Evolutionary conservation across 2,329 filamentous ascomycete species (phyloP), one percentile per base, ranked within the genome.

Genomic region (Amauroascus verrucosus): DNA sequence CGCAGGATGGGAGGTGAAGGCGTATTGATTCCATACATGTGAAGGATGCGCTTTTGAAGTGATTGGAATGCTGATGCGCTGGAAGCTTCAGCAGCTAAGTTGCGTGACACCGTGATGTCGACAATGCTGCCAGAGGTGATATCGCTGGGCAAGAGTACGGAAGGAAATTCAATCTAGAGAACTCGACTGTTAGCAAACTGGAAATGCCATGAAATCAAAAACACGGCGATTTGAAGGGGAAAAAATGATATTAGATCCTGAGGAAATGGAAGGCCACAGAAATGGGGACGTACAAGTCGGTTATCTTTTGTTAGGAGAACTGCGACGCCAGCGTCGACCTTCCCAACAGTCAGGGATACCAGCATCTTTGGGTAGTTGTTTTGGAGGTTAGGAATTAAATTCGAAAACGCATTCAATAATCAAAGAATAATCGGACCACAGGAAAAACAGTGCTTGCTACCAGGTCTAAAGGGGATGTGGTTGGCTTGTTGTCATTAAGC

Each of bases 291-390:
- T 81, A 96, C 91, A 64, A 98, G 79, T 67, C 93, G 85, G 73
- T 97, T 97, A 72, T 98, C 93, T 67, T 95, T 86, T 46, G 93
- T 98, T 66, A 98, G 76, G 53, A 98, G 84, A 58, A 98, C 93
- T 48, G 93, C 95, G 67, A 98, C 91, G 72, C 93, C 93, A 65
- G 93, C 93, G 73, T 98, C 93, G 73, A 98, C 93, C 77, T 98
- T 98, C 77, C 93, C 93, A 72, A 98, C 93, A 48, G 91, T 97
- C 68, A 98, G 80, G 61, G 93, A 97, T 73, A 98, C 88, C 66
- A 97, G 80, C 93, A 98, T 97, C 48, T 68, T 78, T 61, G 38
- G n/a, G 6, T 18, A 9, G 26, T 33, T 9, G 4, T 4, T 9
- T 30, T 5, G 26, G 9, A 4, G 9, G 26, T 30, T 5, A 30